Percentiles rank a stretch among this genome's conserved stretches.
phyloP scores from a whole-genome alignment of 306 rosid genomes.

The Astragalus membranaceus region DNA sequence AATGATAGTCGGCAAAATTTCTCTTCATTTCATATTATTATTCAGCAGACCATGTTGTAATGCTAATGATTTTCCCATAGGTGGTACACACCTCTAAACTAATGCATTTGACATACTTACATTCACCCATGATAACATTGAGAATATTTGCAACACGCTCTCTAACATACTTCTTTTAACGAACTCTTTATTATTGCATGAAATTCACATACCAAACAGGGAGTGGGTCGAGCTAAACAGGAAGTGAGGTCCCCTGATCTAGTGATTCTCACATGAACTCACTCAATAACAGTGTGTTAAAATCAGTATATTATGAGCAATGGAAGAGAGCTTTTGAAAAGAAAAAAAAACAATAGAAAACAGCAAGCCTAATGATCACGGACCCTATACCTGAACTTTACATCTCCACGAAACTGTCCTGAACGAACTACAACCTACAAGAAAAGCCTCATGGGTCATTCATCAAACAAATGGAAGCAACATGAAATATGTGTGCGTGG shows the following conservation, averaged over 20 bases:
- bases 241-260: neutral
- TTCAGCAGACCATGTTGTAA: neutral
- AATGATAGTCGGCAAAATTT: neutral
- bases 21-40: neutral
- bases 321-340: neutral
- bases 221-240: neutral
- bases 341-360: neutral
- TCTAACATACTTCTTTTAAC: neutral
- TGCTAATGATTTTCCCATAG: neutral
- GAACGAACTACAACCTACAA: slow-evolving; percentile 69
- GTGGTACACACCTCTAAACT: neutral
- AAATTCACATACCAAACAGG: neutral
- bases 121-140: neutral
- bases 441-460: slow-evolving; percentile 18
- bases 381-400: slow-evolving; percentile 65
- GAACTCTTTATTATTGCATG: neutral
- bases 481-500: neutral
- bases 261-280: neutral
- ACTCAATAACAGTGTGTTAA: neutral
- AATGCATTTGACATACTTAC: neutral
- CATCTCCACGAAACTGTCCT: slow-evolving; percentile 80
- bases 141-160: neutral
- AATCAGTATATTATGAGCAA: neutral
- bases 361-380: slow-evolving; percentile 22
- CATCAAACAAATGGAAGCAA: slow-evolving; percentile 3